phyloP scores from a whole-genome alignment of 2,329 filamentous ascomycete genomes.

The Colletotrichum simmondsii region DNA sequence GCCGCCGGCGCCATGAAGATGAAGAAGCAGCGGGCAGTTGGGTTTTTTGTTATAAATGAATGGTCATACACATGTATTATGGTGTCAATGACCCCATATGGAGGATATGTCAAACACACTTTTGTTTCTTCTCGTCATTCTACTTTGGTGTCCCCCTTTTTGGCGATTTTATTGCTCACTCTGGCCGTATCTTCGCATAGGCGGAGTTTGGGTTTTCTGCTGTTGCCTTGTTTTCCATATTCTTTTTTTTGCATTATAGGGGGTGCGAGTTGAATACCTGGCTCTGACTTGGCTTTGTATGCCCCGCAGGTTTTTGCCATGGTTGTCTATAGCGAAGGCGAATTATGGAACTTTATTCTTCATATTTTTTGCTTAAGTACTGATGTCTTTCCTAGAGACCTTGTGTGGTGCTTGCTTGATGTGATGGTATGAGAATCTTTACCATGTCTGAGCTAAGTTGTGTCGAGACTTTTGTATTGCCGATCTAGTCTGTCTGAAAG shows the following conservation, averaged over 20 bases:
- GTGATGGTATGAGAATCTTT: not conserved
- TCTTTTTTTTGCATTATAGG: constrained; percentile 7
- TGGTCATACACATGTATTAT: constrained; percentile 4
- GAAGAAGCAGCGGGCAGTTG: not conserved
- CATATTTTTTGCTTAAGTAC: too few species aligned
- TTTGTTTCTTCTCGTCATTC: not conserved
- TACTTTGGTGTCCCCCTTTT: not conserved
- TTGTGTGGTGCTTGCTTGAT: not conserved
- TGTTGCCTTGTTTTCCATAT: not conserved
- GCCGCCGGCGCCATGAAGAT: constrained; percentile 8
- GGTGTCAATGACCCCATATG: constrained; percentile 2
- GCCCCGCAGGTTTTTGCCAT: not conserved
- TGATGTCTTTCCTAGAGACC: too few species aligned
- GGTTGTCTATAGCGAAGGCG: constrained; percentile 25
- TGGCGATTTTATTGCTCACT: not conserved
- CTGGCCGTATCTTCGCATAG: constrained; percentile 7
- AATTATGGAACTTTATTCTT: not conserved
- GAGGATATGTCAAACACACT: constrained; percentile 18
- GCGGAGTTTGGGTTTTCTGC: constrained; percentile 10
- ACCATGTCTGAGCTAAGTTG: too few species aligned
- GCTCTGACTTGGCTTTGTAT: constrained; percentile 10
- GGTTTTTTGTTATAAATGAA: not conserved
- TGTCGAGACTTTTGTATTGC: too few species aligned
- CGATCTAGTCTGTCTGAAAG: too few species aligned
- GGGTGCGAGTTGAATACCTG: constrained; percentile 4